phyloP scores from a whole-genome alignment of 495 filamentous ascomycete genomes.

The Clohesyomyces aquaticus region DNA sequence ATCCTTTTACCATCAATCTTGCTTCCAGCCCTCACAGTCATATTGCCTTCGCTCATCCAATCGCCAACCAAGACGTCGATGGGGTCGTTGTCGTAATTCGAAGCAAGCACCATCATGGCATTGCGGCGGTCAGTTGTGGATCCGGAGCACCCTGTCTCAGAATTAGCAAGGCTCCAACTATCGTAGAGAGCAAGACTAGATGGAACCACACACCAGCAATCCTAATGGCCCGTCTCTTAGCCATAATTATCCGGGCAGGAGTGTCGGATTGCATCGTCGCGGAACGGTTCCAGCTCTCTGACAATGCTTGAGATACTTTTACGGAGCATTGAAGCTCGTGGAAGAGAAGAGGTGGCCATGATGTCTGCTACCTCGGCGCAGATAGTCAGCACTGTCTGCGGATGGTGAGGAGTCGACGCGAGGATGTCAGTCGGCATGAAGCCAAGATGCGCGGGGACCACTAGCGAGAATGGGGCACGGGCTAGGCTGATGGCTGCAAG shows the following conservation, averaged over 20 bases:
- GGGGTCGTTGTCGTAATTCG: slow-evolving; percentile 53
- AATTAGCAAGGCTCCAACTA: too few relatives aligned
- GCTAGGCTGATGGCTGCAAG: background rate
- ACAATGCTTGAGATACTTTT: background rate
- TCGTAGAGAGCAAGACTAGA: background rate
- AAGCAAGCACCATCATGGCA: slow-evolving; percentile 59
- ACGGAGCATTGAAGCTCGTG: background rate
- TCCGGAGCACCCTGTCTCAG: slow-evolving; percentile 50
- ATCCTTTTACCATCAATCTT: slow-evolving; percentile 45
- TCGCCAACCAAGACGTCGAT: slow-evolving; percentile 63
- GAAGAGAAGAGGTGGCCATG: background rate
- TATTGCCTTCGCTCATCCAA: slow-evolving; percentile 62
- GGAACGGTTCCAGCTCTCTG: background rate
- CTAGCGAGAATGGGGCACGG: background rate
- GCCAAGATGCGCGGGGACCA: background rate
- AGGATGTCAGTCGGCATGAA: slow-evolving; percentile 7
- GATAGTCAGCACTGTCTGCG: background rate
- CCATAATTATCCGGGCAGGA: background rate
- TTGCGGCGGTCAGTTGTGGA: slow-evolving; percentile 60
- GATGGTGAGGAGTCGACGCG: slow-evolving; percentile 2
- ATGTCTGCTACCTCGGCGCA: background rate
- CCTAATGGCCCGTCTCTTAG: slow-evolving; percentile 35
- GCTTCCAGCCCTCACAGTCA: slow-evolving; percentile 53
- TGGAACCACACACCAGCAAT: slow-evolving; percentile 37
- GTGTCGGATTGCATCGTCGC: background rate